Conservation (phyloP, 352 stramenopile species). For the Aphanomyces astaci region DNA sequence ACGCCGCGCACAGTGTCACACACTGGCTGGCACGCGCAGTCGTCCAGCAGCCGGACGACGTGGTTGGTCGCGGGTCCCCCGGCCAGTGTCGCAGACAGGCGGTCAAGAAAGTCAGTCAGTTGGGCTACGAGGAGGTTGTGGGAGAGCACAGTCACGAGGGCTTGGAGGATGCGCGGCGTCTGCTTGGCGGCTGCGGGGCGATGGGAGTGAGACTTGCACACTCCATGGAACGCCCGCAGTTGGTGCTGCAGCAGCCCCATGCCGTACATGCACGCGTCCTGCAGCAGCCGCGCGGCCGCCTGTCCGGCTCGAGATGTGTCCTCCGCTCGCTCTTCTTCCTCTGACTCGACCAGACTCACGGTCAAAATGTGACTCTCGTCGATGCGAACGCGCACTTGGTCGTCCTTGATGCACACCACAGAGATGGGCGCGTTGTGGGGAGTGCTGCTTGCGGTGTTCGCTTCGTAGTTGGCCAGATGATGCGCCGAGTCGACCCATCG, state of each 20-base stretch:
- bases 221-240: slow-evolving; percentile 62
- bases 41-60: slow-evolving; percentile 59
- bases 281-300: slow-evolving; percentile 49
- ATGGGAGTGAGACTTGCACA: slow-evolving; percentile 21
- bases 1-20: slow-evolving; percentile 76
- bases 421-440: background rate
- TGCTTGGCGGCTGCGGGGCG: slow-evolving; percentile 11
- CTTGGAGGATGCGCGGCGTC: slow-evolving; percentile 36
- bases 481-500: slow-evolving; percentile 17
- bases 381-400: slow-evolving; percentile 69
- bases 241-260: slow-evolving; percentile 73
- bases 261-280: slow-evolving; percentile 57
- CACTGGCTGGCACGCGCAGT: slow-evolving; percentile 67
- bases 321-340: background rate
- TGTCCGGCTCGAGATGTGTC: no score
- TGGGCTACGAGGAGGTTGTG: slow-evolving; percentile 78
- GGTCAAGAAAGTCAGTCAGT: slow-evolving; percentile 58
- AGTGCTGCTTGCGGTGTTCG: background rate
- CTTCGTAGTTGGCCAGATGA: slow-evolving; percentile 16
- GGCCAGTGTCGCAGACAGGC: slow-evolving; percentile 52
- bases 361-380: slow-evolving; percentile 65
- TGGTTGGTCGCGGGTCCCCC: slow-evolving; percentile 45
- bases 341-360: slow-evolving; percentile 56
- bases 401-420: slow-evolving; percentile 33
- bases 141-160: slow-evolving; percentile 43